Evolutionary conservation across 176 grass and related monocot species (phyloP), one percentile per base, ranked within the genome.

Genomic region (Bothriochloa decipiens): DNA sequence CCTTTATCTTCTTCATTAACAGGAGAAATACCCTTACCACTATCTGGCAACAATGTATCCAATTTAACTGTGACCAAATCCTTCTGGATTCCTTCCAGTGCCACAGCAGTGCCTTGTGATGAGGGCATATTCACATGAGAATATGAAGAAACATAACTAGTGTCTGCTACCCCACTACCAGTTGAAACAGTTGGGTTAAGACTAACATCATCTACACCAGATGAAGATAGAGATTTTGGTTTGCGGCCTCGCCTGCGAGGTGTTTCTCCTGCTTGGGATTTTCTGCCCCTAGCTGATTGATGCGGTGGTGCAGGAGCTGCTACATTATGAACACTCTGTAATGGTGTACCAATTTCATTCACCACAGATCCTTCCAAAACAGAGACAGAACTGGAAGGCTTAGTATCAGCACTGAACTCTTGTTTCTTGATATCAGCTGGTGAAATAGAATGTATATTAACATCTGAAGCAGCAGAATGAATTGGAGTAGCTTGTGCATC

Each of bases 231-330:
- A 85, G 82, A 84, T 81, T 95, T 95, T 9, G 84, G 87, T 66
- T 90, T 95, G 74, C 90, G 88, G 22, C 93, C 93, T 86, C 90
- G 82, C 10, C 90, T 87, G 77, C 90, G 90, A 86, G 88, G 82
- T 78, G 58, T 86, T 83, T 91, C 89, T 81, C 85, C 90, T 83
- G 58, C 65, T 84, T 88, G 90, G 42, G 41, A 33, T 50, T 92
- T 95, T 52, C 70, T 89, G 66, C 85, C 85, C 87, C 86, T 95
- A 70, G 90, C 45, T 78, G 85, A 79, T 81, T 81, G 72, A 74
- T 87, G 66, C 55, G 43, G 40, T 86, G 58, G 76, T 75, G 39
- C 47, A 75, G 74, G 73, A 74, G 69, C 40, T 87, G 73, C 28
- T n/a, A 39, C 23, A 61, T 84, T 71, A 70, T 79, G 47, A 83